A percentile compares a stretch with the other conserved stretches of the same genome.
Conservation (phyloP, 1,139 yeast species). For the Spencermartinsiella ligniputridi region DNA sequence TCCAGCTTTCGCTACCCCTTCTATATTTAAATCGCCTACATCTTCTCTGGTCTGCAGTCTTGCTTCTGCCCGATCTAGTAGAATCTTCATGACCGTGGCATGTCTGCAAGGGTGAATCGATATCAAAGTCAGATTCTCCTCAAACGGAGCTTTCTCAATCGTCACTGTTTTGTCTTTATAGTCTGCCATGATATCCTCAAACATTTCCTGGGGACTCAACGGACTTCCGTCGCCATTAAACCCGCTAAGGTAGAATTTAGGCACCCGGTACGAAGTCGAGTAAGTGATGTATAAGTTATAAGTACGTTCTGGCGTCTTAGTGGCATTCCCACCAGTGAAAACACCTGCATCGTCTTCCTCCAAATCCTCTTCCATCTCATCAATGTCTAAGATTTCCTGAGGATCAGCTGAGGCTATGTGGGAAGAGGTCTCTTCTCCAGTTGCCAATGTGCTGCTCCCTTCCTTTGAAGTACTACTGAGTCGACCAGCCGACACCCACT, state of each 20-base stretch:
- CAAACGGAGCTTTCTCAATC: constrained; percentile 86
- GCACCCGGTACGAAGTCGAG: constrained; percentile 93
- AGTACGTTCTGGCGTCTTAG: constrained; percentile 48
- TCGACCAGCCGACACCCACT: constrained; percentile 46
- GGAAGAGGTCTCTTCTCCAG: neutral
- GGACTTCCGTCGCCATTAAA: constrained; percentile 82
- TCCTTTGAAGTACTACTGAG: constrained; percentile 28
- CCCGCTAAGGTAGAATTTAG: constrained; percentile 89
- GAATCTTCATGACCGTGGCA: constrained; percentile 86
- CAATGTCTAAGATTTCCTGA: constrained; percentile 31
- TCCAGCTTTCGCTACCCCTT: constrained; percentile 43
- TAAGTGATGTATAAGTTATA: constrained; percentile 89
- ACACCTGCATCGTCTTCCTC: constrained; percentile 24
- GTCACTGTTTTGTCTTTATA: constrained; percentile 96
- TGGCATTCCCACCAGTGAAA: constrained; percentile 20
- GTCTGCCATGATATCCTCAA: constrained; percentile 87
- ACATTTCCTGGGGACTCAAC: constrained; percentile 82
- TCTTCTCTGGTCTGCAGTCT: constrained; percentile 27
- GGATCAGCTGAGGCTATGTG: neutral
- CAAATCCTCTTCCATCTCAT: constrained; percentile 30
- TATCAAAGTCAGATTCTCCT: constrained; percentile 71
- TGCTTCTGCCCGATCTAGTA: constrained; percentile 63
- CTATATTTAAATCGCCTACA: constrained; percentile 1
- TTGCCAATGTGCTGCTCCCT: constrained; percentile 1
- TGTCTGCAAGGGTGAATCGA: constrained; percentile 97